These are phyloP conservation scores for Claviceps digitariae DNA, from an alignment of 2,329 filamentous ascomycete species.

Conservation along the genomic window DNA sequence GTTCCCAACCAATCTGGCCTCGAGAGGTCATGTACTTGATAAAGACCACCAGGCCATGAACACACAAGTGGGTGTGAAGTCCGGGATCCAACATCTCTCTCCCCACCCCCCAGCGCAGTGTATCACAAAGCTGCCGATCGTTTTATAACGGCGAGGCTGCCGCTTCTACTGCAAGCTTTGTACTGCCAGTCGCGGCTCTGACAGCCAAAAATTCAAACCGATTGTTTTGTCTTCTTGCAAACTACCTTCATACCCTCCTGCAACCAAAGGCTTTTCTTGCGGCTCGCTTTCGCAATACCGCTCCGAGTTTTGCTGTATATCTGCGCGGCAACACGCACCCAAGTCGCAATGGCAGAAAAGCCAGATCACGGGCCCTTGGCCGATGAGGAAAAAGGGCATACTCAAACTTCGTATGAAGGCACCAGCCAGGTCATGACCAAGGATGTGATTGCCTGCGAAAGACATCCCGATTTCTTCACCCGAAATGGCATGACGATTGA, in stretches of 20 bases:
- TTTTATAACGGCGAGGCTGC: neutral
- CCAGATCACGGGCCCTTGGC: neutral
- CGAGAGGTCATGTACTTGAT: neutral
- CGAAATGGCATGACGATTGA: slow-evolving; percentile 24
- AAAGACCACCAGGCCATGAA: neutral
- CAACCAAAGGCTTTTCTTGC: neutral
- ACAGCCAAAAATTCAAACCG: no score
- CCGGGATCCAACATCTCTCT: neutral
- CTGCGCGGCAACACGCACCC: neutral
- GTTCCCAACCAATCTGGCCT: neutral
- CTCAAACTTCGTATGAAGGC: slow-evolving; percentile 3
- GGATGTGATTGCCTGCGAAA: slow-evolving; percentile 7
- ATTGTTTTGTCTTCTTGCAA: neutral
- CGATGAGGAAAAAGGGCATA: slow-evolving; percentile 1
- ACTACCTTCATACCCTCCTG: neutral
- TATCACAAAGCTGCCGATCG: slow-evolving; percentile 1
- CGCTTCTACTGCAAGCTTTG: neutral
- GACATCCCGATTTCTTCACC: slow-evolving; percentile 19
- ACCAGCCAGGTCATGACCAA: slow-evolving; percentile 9
- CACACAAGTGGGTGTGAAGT: neutral
- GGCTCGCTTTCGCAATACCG: neutral
- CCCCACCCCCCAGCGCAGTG: neutral
- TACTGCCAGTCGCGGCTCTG: neutral
- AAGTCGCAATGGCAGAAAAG: neutral
- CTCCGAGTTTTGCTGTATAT: neutral